Percentiles rank a stretch among this genome's conserved stretches.
Evolutionary conservation across 75 land plant species (phyloP).

Genomic region (Selaginella moellendorffii): DNA sequence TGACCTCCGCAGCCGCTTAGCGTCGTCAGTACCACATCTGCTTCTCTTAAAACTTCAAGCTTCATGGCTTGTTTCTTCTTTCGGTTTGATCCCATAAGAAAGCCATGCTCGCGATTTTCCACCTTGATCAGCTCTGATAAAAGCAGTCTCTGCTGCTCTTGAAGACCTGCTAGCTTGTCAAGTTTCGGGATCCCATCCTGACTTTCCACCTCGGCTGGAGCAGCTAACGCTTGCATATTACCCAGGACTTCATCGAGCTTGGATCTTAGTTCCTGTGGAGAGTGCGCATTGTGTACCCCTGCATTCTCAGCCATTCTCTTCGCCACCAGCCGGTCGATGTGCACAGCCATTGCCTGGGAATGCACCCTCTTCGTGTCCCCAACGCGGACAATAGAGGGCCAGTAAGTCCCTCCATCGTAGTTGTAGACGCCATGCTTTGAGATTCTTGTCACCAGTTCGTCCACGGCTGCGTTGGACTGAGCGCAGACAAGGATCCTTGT

Average conservation of each 20-base stretch:
- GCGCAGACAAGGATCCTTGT: constrained; percentile 79
- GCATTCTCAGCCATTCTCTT: constrained; percentile 44
- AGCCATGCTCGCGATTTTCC: constrained; percentile 32
- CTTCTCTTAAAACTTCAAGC: constrained; percentile 45
- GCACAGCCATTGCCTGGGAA: constrained; percentile 67
- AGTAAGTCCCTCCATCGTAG: constrained; percentile 41
- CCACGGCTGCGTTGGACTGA: constrained; percentile 96
- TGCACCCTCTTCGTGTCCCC: constrained; percentile 80
- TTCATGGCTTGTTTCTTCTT: not conserved
- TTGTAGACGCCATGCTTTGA: constrained; percentile 59
- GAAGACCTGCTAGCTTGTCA: constrained; percentile 33
- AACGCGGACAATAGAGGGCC: constrained; percentile 74
- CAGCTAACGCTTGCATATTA: constrained; percentile 30
- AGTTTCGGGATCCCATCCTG: no score
- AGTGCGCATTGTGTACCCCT: constrained; percentile 14
- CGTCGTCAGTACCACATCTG: constrained; percentile 78
- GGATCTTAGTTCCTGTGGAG: constrained; percentile 29
- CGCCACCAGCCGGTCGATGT: constrained; percentile 82
- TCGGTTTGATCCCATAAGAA: no score
- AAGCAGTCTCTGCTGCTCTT: no score
- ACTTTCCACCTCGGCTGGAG: no score
- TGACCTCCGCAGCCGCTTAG: constrained; percentile 67
- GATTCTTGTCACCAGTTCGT: constrained; percentile 75
- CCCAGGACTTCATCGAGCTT: constrained; percentile 69
- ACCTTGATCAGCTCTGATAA: constrained; percentile 48